Conservation (phyloP, 2,329 filamentous ascomycete species). For the Teratosphaeria zuluensis region DNA sequence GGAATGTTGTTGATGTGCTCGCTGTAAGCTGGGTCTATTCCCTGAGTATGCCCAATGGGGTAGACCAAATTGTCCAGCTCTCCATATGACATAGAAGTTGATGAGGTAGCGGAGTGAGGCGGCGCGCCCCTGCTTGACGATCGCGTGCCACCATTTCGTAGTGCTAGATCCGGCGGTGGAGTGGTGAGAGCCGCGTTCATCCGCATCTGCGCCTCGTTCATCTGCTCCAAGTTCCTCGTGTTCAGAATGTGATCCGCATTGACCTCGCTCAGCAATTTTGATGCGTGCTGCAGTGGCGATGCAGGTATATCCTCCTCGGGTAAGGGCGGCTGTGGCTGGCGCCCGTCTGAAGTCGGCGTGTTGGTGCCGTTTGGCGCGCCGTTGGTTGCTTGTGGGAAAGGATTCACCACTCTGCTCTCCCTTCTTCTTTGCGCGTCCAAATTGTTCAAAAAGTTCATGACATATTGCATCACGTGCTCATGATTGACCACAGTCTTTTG, state of each 20-base stretch:
- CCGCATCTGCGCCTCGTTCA: constrained; percentile 50
- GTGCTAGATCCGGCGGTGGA: constrained; percentile 42
- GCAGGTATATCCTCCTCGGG: constrained; percentile 52
- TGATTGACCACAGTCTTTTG: constrained; percentile 65
- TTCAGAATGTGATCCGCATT: constrained; percentile 57
- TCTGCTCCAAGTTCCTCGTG: constrained; percentile 53
- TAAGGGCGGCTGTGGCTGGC: constrained; percentile 3
- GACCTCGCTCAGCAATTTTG: constrained; percentile 55
- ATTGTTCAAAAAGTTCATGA: constrained; percentile 58
- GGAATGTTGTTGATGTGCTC: constrained; percentile 93
- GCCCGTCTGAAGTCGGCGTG: background rate
- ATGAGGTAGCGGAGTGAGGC: constrained; percentile 38
- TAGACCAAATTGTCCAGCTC: constrained; percentile 71
- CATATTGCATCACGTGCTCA: constrained; percentile 60
- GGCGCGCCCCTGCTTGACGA: constrained; percentile 33
- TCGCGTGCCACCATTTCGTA: constrained; percentile 25
- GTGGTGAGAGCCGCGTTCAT: constrained; percentile 47
- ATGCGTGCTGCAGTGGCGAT: constrained; percentile 58
- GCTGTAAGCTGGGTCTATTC: constrained; percentile 88
- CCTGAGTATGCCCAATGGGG: constrained; percentile 79
- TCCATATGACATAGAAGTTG: constrained; percentile 44
- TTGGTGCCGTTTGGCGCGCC: constrained; percentile 26
- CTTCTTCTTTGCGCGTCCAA: constrained; percentile 49
- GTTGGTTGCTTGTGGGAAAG: constrained; percentile 27
- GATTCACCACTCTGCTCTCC: constrained; percentile 13